phyloP scores from a whole-genome alignment of 495 filamentous ascomycete genomes.

The Talaromyces thailandensis region DNA sequence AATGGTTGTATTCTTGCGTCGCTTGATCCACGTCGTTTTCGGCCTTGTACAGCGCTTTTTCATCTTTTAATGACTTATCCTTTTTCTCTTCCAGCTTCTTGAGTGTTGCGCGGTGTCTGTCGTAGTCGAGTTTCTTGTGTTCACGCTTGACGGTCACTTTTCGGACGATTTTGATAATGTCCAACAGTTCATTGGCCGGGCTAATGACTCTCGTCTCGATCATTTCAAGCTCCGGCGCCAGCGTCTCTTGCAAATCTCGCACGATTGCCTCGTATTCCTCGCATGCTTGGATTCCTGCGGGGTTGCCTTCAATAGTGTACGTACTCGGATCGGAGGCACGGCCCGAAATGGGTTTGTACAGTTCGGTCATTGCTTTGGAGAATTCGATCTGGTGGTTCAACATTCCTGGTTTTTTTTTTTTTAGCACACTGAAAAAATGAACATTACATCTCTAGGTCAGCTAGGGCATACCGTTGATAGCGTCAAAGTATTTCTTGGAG shows the following conservation, averaged over 20 bases:
- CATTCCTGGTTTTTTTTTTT: conserved; percentile 54
- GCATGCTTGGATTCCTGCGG: conserved; percentile 90
- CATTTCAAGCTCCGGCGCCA: conserved; percentile 93
- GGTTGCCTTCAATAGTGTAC: conserved; percentile 70
- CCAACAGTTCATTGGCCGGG: conserved; percentile 89
- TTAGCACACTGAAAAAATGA: neutral
- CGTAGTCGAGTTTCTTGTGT: conserved; percentile 96
- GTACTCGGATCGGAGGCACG: conserved; percentile 89
- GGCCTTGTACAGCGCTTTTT: conserved; percentile 93
- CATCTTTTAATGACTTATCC: conserved; percentile 91
- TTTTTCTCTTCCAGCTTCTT: conserved; percentile 98
- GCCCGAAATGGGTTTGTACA: conserved; percentile 97
- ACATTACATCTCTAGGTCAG: too few species aligned
- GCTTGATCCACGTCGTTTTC: conserved; percentile 87
- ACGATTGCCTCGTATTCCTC: conserved; percentile 95
- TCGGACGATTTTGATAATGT: conserved; percentile 89
- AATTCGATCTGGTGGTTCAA: conserved; percentile 96
- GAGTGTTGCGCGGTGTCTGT: conserved; percentile 68
- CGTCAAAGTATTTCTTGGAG: conserved; percentile 87
- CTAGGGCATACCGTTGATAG: conserved; percentile 66
- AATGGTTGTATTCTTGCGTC: conserved; percentile 93
- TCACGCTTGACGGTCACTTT: conserved; percentile 86
- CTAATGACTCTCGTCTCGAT: conserved; percentile 86
- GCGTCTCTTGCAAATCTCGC: conserved; percentile 76
- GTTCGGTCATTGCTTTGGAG: conserved; percentile 86